phyloP scores from a whole-genome alignment of 495 filamentous ascomycete genomes.

The Tuber melanosporum region DNA sequence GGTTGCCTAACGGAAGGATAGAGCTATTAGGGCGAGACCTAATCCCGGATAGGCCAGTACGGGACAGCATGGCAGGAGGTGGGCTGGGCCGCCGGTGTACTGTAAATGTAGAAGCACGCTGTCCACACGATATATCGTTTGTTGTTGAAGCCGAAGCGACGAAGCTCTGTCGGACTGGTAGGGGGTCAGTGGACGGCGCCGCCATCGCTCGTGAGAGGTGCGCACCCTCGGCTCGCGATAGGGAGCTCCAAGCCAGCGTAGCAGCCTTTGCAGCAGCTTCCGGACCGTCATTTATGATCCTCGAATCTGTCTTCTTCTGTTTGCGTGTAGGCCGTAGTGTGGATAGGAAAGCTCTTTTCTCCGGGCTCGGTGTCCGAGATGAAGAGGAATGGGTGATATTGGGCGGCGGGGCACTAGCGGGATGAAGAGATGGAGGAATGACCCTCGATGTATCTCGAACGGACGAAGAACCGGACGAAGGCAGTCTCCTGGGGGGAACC shows the following conservation, averaged over 20 bases:
- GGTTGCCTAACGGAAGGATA: conserved; percentile 5
- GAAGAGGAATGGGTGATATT: conserved; percentile 36
- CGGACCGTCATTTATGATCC: conserved; percentile 39
- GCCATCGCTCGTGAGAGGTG: conserved; percentile 23
- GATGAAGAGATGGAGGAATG: background rate
- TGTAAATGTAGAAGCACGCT: conserved; percentile 2
- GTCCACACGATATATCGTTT: conserved; percentile 4
- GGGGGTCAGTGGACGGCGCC: conserved; percentile 21
- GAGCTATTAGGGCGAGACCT: conserved; percentile 15
- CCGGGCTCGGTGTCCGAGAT: conserved; percentile 70
- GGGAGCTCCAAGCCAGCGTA: conserved; percentile 71
- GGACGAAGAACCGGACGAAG: background rate
- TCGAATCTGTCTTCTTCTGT: conserved; percentile 38
- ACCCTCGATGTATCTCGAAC: background rate
- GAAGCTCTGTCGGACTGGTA: conserved; percentile 28
- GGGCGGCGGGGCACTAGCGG: conserved; percentile 14
- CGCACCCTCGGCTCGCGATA: conserved; percentile 43
- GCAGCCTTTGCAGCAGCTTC: conserved; percentile 76
- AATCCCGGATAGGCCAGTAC: background rate
- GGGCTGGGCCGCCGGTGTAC: background rate
- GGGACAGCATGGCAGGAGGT: background rate
- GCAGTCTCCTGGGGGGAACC: conserved; percentile 40
- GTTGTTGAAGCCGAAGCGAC: conserved; percentile 14
- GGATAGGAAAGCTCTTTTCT: conserved; percentile 74
- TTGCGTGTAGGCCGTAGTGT: conserved; percentile 58